phyloP scores from a whole-genome alignment of 78 protist genomes.

The Mastigamoeba balamuthi region DNA sequence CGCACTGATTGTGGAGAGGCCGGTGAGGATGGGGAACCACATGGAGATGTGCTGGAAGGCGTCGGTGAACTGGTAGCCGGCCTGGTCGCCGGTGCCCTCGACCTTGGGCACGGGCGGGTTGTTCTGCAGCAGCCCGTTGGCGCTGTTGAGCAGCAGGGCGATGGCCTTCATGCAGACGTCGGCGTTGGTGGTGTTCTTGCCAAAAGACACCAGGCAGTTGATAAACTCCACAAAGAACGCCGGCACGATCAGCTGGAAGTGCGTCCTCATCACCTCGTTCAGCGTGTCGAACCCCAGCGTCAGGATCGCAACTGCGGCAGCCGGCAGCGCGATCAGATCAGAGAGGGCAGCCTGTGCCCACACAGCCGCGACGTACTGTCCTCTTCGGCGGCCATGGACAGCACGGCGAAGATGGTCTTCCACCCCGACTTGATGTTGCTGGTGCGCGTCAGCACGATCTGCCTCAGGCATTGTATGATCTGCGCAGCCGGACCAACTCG shows the following conservation, averaged over 20 bases:
- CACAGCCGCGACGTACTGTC: not conserved
- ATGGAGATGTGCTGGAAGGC: constrained; percentile 31
- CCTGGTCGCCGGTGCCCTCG: constrained; percentile 12
- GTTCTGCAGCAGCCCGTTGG: constrained; percentile 2
- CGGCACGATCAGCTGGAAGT: constrained; percentile 31
- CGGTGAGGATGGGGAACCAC: constrained; percentile 63
- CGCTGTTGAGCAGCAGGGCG: constrained; percentile 38
- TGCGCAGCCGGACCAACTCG: no score
- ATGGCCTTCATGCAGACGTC: constrained; percentile 15
- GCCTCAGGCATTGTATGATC: no score
- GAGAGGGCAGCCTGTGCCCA: not conserved
- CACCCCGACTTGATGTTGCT: constrained; percentile 93
- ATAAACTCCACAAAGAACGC: constrained; percentile 71
- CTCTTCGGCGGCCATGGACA: constrained; percentile 6
- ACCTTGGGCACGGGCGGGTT: not conserved
- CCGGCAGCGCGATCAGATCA: not conserved
- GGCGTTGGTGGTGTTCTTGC: constrained; percentile 16
- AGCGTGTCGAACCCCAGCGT: constrained; percentile 57
- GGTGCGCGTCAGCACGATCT: no score
- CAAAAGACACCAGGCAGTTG: constrained; percentile 74
- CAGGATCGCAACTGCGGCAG: not conserved
- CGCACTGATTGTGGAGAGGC: constrained; percentile 29
- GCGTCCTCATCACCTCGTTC: constrained; percentile 11
- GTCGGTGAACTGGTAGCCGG: constrained; percentile 32
- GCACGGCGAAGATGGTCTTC: constrained; percentile 73